These are phyloP conservation scores for Fusarium xyrophilum DNA, from an alignment of 2,329 filamentous ascomycete genomes.

Conservation along the genomic window DNA sequence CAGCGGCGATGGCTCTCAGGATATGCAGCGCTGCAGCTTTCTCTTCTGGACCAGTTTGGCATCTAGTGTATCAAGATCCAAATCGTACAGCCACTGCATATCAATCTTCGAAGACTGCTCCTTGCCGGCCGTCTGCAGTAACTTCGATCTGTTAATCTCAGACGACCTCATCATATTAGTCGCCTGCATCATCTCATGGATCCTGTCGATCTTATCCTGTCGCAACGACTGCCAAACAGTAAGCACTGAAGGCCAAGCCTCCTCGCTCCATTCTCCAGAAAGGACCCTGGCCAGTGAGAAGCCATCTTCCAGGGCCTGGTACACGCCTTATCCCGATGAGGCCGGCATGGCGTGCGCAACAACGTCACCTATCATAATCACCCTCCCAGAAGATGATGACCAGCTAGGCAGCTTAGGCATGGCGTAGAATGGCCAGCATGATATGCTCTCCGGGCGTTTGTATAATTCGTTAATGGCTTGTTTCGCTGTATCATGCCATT, in stretches of 20 bases:
- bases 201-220: not conserved
- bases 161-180: not conserved
- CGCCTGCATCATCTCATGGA: not conserved
- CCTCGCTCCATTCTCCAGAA: not conserved
- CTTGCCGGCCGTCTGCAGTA: fast-evolving
- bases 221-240: not conserved
- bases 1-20: not conserved
- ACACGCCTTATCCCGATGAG: not conserved
- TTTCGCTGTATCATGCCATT: not conserved
- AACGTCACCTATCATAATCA: not conserved
- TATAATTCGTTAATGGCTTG: not conserved
- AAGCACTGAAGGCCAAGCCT: not conserved
- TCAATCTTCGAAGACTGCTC: fast-evolving
- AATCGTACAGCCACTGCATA: not conserved
- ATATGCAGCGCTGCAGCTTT: not conserved
- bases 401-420: not conserved
- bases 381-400: not conserved
- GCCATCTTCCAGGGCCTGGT: not conserved
- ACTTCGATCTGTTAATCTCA: not conserved
- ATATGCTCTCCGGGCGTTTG: not conserved
- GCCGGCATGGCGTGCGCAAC: not conserved
- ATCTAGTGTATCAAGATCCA: not conserved
- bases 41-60: too few species aligned
- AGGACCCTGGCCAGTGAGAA: not conserved
- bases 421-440: not conserved